These are phyloP conservation scores for Neurospora sp. DNA, from an alignment of 495 filamentous ascomycete genomes.

Conservation along the genomic window DNA sequence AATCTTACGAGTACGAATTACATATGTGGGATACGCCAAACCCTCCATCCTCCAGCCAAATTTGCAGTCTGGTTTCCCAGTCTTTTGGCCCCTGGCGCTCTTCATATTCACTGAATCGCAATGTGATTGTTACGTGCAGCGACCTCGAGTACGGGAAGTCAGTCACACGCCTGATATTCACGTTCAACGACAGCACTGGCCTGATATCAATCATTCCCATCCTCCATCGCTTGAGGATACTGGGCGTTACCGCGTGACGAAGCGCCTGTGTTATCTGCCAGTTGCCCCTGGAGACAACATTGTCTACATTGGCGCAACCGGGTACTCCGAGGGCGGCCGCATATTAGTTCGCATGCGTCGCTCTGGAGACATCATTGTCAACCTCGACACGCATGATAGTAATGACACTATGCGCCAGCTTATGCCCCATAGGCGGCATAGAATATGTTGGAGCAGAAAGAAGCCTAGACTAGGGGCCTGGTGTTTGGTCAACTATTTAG, in stretches of 20 bases:
- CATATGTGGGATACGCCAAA: background rate
- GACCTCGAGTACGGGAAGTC: too few species aligned
- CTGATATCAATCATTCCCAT: too few species aligned
- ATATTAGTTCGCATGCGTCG: background rate
- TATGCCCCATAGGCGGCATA: too few species aligned
- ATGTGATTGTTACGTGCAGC: too few species aligned
- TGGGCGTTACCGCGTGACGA: too few species aligned
- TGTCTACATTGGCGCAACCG: background rate
- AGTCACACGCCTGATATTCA: too few species aligned
- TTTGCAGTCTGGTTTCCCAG: background rate
- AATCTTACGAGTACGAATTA: background rate
- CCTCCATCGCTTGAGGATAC: too few species aligned
- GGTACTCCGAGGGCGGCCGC: background rate
- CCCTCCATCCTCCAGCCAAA: background rate
- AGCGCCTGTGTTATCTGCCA: background rate
- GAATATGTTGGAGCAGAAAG: background rate
- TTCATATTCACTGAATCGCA: too few species aligned
- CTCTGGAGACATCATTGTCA: background rate
- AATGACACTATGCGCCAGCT: too few species aligned
- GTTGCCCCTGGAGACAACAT: background rate
- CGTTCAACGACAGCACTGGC: too few species aligned
- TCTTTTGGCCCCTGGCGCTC: background rate
- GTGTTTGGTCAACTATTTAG: too few species aligned
- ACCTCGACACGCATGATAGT: too few species aligned
- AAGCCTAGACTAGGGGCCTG: background rate